Evolutionary conservation across 2,329 filamentous ascomycete genomes (phyloP).

Genomic region (Cladophialophora psammophila): DNA sequence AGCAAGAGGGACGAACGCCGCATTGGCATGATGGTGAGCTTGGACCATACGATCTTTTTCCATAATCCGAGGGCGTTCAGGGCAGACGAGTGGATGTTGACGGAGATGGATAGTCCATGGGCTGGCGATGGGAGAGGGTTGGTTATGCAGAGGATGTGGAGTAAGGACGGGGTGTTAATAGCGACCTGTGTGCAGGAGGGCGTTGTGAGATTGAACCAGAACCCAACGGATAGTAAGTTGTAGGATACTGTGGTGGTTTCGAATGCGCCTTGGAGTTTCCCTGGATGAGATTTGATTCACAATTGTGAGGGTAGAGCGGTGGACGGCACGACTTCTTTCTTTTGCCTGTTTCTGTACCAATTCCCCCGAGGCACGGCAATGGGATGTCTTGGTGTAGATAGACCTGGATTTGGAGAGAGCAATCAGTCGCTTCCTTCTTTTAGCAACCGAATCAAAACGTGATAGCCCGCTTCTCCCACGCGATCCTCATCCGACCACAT

Average conservation of each 20-base stretch:
- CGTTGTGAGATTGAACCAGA: conserved; percentile 56
- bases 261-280: background rate
- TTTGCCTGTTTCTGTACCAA: background rate
- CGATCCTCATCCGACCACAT: background rate
- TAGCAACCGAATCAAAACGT: background rate
- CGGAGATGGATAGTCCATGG: conserved; percentile 60
- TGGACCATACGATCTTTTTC: conserved; percentile 62
- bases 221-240: conserved; percentile 41
- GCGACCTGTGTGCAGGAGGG: conserved; percentile 61
- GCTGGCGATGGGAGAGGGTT: conserved; percentile 59
- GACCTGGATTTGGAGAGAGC: background rate
- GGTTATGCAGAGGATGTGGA: conserved; percentile 59
- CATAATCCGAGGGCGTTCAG: conserved; percentile 57
- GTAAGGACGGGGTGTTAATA: conserved; percentile 56
- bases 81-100: conserved; percentile 60
- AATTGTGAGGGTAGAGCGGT: background rate
- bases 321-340: background rate
- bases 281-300: background rate
- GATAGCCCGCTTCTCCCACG: background rate
- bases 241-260: conserved; percentile 14
- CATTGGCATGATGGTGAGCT: conserved; percentile 60
- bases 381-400: background rate
- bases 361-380: background rate
- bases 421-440: background rate
- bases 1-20: conserved; percentile 24